Evolutionary conservation across 2,329 filamentous ascomycete genomes (phyloP).

Genomic region (Ascochyta koolunga): DNA sequence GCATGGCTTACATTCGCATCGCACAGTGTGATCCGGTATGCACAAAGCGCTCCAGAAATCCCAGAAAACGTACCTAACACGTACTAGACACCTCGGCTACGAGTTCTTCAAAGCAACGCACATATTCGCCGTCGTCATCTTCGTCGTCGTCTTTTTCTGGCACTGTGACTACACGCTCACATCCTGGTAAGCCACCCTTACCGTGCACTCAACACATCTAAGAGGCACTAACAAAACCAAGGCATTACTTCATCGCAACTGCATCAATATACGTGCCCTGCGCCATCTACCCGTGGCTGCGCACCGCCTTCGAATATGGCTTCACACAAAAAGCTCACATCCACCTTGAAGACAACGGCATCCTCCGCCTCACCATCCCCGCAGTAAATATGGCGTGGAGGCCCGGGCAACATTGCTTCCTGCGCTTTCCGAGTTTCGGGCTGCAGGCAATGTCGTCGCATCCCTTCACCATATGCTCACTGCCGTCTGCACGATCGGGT

Average conservation of each 20-base stretch:
- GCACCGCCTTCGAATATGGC: slow-evolving; percentile 60
- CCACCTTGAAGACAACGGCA: slow-evolving; percentile 26
- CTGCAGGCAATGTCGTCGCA: slow-evolving; percentile 55
- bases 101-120: slow-evolving; percentile 68
- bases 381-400: slow-evolving; percentile 51
- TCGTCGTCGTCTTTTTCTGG: slow-evolving; percentile 65
- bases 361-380: slow-evolving; percentile 29
- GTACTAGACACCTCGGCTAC: slow-evolving; percentile 58
- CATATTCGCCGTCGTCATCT: slow-evolving; percentile 58
- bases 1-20: slow-evolving; percentile 63
- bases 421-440: slow-evolving; percentile 58
- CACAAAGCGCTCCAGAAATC: background rate
- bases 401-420: slow-evolving; percentile 62
- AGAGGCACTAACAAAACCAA: slow-evolving; percentile 22
- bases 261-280: slow-evolving; percentile 59
- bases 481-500: slow-evolving; percentile 36
- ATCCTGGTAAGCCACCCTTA: too few relatives aligned
- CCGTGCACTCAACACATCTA: background rate
- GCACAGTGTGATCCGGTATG: slow-evolving; percentile 57
- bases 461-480: slow-evolving; percentile 63
- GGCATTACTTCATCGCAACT: slow-evolving; percentile 67
- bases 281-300: slow-evolving; percentile 54
- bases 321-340: slow-evolving; percentile 53
- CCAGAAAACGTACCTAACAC: background rate
- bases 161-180: slow-evolving; percentile 63